Evolutionary conservation across 176 grass and related monocot genomes (phyloP).

Genomic region (Bothriochloa decipiens): DNA sequence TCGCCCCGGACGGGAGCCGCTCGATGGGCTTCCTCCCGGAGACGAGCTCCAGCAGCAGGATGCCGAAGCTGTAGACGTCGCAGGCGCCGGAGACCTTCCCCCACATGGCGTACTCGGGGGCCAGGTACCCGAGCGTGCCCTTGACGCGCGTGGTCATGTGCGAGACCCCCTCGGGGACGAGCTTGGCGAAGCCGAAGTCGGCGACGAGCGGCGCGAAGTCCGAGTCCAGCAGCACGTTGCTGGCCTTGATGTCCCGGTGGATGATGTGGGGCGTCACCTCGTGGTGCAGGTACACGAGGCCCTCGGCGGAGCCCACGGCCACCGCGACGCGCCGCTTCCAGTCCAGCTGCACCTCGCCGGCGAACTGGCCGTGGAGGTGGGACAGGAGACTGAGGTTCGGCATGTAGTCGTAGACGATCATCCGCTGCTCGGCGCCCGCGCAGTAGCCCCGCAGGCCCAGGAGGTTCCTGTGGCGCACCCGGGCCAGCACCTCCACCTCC

Average conservation of each 20-base stretch:
- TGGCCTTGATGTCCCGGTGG: slow-evolving; percentile 76
- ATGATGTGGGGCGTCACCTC: slow-evolving; percentile 66
- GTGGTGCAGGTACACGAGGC: slow-evolving; percentile 67
- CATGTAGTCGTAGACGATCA: slow-evolving; percentile 91
- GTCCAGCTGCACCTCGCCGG: slow-evolving; percentile 41
- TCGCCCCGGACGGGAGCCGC: slow-evolving; percentile 42
- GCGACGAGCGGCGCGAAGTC: slow-evolving; percentile 66
- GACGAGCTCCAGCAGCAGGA: slow-evolving; percentile 57
- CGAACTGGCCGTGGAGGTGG: slow-evolving; percentile 70
- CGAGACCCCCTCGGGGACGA: slow-evolving; percentile 59
- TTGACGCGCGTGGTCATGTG: slow-evolving; percentile 84
- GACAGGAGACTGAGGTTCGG: slow-evolving; percentile 72
- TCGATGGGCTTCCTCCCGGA: slow-evolving; percentile 60
- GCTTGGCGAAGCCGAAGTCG: slow-evolving; percentile 76
- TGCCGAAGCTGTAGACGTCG: slow-evolving; percentile 79
- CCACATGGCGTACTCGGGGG: slow-evolving; percentile 64
- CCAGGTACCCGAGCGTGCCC: slow-evolving; percentile 52
- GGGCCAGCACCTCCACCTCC: slow-evolving; percentile 69
- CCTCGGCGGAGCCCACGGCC: slow-evolving; percentile 55
- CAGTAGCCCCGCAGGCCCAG: slow-evolving; percentile 73
- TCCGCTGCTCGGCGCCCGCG: slow-evolving; percentile 51
- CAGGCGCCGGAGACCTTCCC: slow-evolving; percentile 69
- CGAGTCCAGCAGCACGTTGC: slow-evolving; percentile 60
- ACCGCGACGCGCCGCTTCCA: slow-evolving; percentile 52
- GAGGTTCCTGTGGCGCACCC: slow-evolving; percentile 67